Base-by-base conservation (phyloP, 2,329 filamentous ascomycete species). In the Fusarium neocosmosporiellum region DNA sequence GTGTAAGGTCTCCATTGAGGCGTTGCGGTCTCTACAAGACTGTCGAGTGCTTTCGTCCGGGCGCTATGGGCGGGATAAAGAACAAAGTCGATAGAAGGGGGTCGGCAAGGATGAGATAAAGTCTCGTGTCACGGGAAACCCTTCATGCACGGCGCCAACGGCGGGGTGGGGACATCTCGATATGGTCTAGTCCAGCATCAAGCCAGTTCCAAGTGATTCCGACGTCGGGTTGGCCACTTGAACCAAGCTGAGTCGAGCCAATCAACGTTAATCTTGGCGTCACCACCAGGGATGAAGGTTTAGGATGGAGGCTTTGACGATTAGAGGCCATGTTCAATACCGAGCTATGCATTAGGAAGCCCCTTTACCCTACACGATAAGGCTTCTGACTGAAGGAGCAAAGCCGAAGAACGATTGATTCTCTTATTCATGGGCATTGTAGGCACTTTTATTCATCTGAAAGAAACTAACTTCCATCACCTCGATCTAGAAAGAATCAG, bases 61-160 rank as follows among this genome's bases (percentile, higher is more conserved):
- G 36, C 62, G 62, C 54, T 59, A 65, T 50, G 41, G 62, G 62
- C 62, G 55, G 63, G n/a, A 27, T 58, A 41, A 61, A 61, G 29
- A 22, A 24, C 10, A 22, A 7, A 39, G 22, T 46, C 22, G 53
- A 53, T 29, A 16, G 16, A 29, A 55, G 54, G 10, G 41, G 20
- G 24, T 16, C 20, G 39, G 46, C 31, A 34, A 39, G n/a, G 46
- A 18, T 57, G 53, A 39, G 29, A 43, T 43, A 13, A 43, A 33
- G 62, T 58, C 53, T 59, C 37, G 18, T 14, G 31, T 37, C 18
- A 16, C n/a, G 27, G 24, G 60, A 33, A 16, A 33, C 27, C 14
- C 53, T 58, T 67, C 59, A 63, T 60, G 68, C 37, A 55, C 66
- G 67, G 72, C 72, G 72, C 67, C 59, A 71, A 41, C 36, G 72